Evolutionary conservation across 495 filamentous ascomycete species (phyloP), one percentile per base, ranked within the genome.

Genomic region (Parathielavia hyrcaniae): DNA sequence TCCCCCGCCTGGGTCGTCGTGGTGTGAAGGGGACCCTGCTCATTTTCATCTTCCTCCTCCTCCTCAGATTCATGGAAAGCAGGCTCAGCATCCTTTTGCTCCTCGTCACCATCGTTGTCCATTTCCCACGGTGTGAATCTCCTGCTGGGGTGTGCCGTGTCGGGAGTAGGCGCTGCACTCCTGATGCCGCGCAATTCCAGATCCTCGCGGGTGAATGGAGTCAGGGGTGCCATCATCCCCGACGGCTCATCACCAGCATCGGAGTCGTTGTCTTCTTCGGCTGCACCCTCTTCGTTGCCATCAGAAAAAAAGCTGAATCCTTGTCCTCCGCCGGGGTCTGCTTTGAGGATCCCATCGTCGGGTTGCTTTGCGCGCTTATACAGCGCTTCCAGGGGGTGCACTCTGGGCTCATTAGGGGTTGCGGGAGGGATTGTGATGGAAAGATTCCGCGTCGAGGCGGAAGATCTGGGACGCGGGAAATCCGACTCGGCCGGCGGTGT

Each of bases 161-260:
- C 93, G 1, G 93, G 93, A 0, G 93, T 97, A 2, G 93, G 93
- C 0, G 93, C 93, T 12, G 91, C 91, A 63, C 90, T 95, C 44
- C 91, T 77, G 16, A 87, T 61, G 17, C 83, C 83, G 39, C 91
- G 81, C 54, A 77, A 77, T 63, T 89, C 86, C 12, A 92, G 77
- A 58, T 96, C 90, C 56, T 81, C 80, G 56, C 85, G 84, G 2
- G 86, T 87, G 67, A 84, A 95, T 0, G 91, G 91, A 0, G 91
- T 93, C 60, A 90, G 81, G 4, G 88, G 90, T 23, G 77, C 79
- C 17, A 79, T 68, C 40, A 34, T 62, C 10, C 43, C 58, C 1
- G 62, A 55, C 4, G 23, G 45, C 5, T 53, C 53, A 14, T 55
- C 53, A 14, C 62, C 62, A 17, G 67, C 64, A 39, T 51, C 52